Evolutionary conservation across 176 grass and related monocot genomes (phyloP), one percentile per base, ranked within the genome.

Genomic region (Musa beccarii): DNA sequence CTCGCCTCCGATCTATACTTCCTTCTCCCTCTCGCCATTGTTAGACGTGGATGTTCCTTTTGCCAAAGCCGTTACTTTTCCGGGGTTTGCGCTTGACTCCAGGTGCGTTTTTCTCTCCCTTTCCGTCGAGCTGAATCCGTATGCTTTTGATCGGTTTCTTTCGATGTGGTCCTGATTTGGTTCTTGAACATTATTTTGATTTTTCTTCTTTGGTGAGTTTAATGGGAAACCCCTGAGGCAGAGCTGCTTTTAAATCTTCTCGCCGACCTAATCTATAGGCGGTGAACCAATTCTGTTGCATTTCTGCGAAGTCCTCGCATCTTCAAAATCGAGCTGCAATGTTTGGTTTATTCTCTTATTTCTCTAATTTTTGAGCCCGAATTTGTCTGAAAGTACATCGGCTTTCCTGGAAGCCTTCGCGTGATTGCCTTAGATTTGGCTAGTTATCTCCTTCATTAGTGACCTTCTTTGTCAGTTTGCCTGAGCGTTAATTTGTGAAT

Each of bases 81-180:
- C 34, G 34, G 34, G 34, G 34, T 43, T 49, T 17, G 26, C 28
- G 9, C 16, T 69, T 29, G 13, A 49, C 15, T 69, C 15, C 66
- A 69, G 66, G 28, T 69, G 66, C 28, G 34, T 69, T 69, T n/a
- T 49, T 20, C 29, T 17, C 24, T 16, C 66, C 26, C 66, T 68
- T 68, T 68, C 14, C 28, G 66, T 19, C 29, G 66, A 69, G 66
- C 66, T 69, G 7, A 69, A 49, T 49, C 66, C 66, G 14, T 69
- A 17, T 69, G 13, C 17, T 69, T 69, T 19, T 14, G 28, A 15
- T 14, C 3, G 66, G 9, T 68, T 29, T 26, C 16, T 49, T 69
- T 49, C 66, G 28, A 15, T 43, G 14, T 15, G 66, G 13, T 50
- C 28, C 15, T 43, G 66, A 7, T 69, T 19, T 69, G 28, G 28